phyloP scores from a whole-genome alignment of 345 rosid genomes.

The Erysimum cheiranthoides region DNA sequence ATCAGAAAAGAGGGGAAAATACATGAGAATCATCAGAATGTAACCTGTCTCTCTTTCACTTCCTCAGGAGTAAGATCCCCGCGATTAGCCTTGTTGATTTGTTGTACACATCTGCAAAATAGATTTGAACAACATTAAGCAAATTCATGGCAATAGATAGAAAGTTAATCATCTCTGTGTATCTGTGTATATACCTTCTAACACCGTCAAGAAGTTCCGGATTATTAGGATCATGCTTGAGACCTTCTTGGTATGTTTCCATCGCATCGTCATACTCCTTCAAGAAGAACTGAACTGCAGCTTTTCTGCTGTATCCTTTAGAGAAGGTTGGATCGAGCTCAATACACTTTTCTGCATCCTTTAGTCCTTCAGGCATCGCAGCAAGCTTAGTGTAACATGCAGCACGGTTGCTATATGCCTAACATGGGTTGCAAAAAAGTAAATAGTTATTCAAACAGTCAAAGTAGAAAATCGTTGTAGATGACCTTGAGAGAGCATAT shows the following conservation, averaged over 20 bases:
- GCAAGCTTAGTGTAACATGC: constrained; percentile 91
- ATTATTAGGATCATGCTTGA: constrained; percentile 80
- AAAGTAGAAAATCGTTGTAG: background rate
- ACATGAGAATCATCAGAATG: background rate
- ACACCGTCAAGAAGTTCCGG: constrained; percentile 88
- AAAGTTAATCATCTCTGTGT: background rate
- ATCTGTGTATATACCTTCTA: constrained; percentile 57
- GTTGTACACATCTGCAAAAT: constrained; percentile 69
- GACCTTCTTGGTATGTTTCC: constrained; percentile 83
- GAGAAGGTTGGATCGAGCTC: constrained; percentile 90
- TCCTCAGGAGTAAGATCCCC: constrained; percentile 91
- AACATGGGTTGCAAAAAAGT: constrained; percentile 22
- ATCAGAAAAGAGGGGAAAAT: background rate
- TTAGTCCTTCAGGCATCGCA: constrained; percentile 89
- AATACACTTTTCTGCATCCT: constrained; percentile 94
- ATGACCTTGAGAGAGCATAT: background rate
- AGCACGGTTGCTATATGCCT: constrained; percentile 95
- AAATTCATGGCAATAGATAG: background rate
- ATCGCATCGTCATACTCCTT: constrained; percentile 87
- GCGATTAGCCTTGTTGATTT: constrained; percentile 82
- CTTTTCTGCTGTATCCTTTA: constrained; percentile 90
- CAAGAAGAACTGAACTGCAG: constrained; percentile 86
- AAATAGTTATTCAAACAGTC: constrained; percentile 6
- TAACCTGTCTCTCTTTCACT: constrained; percentile 95
- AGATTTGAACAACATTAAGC: constrained; percentile 6